Evolutionary conservation across 2,329 filamentous ascomycete species (phyloP).

Genomic region (Colletotrichum camelliae): DNA sequence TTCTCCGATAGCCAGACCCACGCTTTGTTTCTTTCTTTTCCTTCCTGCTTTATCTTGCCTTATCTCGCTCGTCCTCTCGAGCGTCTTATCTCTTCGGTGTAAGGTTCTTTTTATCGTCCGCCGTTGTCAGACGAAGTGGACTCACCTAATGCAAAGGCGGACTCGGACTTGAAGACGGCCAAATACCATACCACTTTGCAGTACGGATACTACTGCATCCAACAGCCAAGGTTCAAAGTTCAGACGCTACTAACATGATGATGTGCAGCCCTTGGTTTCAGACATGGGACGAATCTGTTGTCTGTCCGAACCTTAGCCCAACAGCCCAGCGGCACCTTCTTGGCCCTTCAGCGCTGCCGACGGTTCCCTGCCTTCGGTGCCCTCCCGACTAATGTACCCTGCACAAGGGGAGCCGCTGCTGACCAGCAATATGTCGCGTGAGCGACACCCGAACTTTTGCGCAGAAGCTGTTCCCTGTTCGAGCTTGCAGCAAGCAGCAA

Average conservation of each 20-base stretch:
- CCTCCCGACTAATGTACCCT: conserved; percentile 5
- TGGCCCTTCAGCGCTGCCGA: background rate
- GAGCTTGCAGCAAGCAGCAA: background rate
- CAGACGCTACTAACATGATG: conserved; percentile 21
- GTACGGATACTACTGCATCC: background rate
- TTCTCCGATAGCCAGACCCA: background rate
- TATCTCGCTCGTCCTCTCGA: background rate
- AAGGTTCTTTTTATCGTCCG: background rate
- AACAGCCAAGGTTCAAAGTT: conserved; percentile 6
- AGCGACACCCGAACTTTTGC: background rate
- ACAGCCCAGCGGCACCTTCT: background rate
- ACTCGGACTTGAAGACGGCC: background rate
- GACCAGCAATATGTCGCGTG: conserved; percentile 8
- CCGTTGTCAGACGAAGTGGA: background rate
- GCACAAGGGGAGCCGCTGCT: background rate
- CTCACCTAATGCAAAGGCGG: background rate
- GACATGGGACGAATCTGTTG: conserved; percentile 12
- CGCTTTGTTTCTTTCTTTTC: background rate
- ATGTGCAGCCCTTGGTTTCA: conserved; percentile 20
- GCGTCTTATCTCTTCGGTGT: background rate
- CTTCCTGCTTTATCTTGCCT: background rate
- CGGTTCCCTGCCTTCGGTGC: background rate
- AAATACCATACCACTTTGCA: background rate
- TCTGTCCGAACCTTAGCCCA: conserved; percentile 3
- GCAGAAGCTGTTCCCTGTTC: conserved; percentile 3